Base-by-base conservation (phyloP, 345 rosid species). In the Citrus inodora region DNA sequence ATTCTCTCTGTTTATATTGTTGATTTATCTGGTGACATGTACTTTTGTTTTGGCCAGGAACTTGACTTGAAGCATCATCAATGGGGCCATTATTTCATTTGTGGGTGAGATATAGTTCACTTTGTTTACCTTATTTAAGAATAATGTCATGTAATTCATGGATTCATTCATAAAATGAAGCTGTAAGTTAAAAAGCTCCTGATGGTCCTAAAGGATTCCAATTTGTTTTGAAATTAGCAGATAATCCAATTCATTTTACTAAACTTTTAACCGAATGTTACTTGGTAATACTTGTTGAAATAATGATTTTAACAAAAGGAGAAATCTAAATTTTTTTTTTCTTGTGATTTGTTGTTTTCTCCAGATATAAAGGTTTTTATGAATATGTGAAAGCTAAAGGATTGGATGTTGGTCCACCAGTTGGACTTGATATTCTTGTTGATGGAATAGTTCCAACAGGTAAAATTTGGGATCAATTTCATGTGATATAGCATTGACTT, bases 381-480 rank as follows among this genome's bases (percentile, higher is more conserved):
- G 99, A 97, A 82, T 89, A 75, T 78, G 93, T 87, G 32, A 90
- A 89, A 88, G 88, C 87, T 13, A 92, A 90, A 85, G 98, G 96
- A 60, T 78, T 92, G 82, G 80, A 87, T 79, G 84, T 90, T 81
- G 92, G 92, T 83, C 82, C 48, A 48, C 92, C 89, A 0, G 93
- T 92, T 70, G 98, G 98, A 71, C 95, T 97, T 75, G 99, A 97
- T 83, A 90, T 97, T 37, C 38, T 93, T 76, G 85, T 97, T 77
- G 98, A 97, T 78, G 98, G 99, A 79, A 92, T 85, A 75, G 99
- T 97, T 83, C 98, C 99, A 68, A 92, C 98, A 83, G 98, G 99
- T 94, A 74, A 68, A 24, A 27, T 70, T 62, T 71, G 19, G 2
- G 24, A 61, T 46, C 2, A n/a, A 6, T 63, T 79, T 46, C 46